Evolutionary conservation across 495 filamentous ascomycete species (phyloP).

Genomic region (Penicillium goetzii): DNA sequence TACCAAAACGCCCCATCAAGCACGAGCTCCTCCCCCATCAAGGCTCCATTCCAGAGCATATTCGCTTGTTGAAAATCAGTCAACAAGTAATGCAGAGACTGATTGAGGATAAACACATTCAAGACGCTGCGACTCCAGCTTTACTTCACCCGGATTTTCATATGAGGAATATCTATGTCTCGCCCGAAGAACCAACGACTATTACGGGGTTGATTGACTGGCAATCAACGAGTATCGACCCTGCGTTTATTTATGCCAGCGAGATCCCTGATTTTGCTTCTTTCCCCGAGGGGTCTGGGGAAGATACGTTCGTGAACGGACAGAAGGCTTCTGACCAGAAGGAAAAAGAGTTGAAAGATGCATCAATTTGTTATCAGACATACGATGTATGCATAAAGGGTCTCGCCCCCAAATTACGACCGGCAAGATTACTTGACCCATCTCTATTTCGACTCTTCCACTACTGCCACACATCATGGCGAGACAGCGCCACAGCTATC

Average conservation of each 20-base stretch:
- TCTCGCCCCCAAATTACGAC: conserved; percentile 39
- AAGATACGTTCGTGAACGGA: conserved; percentile 21
- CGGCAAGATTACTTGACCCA: conserved; percentile 4
- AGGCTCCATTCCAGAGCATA: conserved; percentile 39
- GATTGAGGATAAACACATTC: conserved; percentile 33
- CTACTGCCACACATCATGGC: background rate
- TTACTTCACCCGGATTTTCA: conserved; percentile 47
- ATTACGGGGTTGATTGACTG: conserved; percentile 48
- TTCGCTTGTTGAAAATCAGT: conserved; percentile 33
- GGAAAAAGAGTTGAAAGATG: conserved; percentile 30
- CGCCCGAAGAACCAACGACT: conserved; percentile 40
- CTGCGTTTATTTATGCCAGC: conserved; percentile 43
- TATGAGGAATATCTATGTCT: conserved; percentile 50
- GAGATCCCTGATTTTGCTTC: conserved; percentile 41
- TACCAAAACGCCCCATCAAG: background rate
- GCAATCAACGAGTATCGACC: conserved; percentile 45
- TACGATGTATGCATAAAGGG: conserved; percentile 43
- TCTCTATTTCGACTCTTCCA: conserved; percentile 7
- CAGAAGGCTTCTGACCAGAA: conserved; percentile 5
- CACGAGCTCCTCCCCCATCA: conserved; percentile 24
- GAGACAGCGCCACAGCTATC: background rate
- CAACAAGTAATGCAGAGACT: conserved; percentile 36
- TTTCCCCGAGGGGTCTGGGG: conserved; percentile 14
- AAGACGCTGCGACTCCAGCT: conserved; percentile 36
- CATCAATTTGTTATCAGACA: conserved; percentile 38